A percentile compares a stretch with the other conserved stretches of the same genome.
phyloP scores from a whole-genome alignment of 2,329 filamentous ascomycete genomes.

The Talaromyces verruculosus region DNA sequence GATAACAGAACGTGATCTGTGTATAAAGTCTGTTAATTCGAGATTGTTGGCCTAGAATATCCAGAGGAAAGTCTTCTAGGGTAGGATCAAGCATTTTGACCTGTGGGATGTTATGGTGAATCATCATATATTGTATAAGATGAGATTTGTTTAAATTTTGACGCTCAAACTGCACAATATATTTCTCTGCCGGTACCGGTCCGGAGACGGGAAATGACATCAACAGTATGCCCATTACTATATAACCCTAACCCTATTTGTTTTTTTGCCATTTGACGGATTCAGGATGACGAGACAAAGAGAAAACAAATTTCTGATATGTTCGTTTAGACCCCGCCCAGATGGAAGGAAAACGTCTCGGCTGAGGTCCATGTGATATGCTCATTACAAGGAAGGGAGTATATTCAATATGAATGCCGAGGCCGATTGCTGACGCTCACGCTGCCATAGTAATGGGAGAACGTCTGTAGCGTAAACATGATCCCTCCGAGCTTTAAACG shows the following conservation, averaged over 20 bases:
- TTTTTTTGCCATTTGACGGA: too few species aligned
- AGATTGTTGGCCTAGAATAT: conserved; percentile 47
- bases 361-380: background rate
- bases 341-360: background rate
- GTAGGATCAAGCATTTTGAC: background rate
- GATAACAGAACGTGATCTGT: conserved; percentile 47
- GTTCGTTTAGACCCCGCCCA: background rate
- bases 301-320: background rate
- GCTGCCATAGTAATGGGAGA: background rate
- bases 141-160: background rate
- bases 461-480: background rate
- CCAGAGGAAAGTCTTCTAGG: conserved; percentile 29
- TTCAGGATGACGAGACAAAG: background rate
- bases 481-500: too few species aligned
- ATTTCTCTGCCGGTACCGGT: background rate
- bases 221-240: background rate
- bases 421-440: background rate
- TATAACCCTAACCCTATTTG: too few species aligned
- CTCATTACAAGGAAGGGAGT: background rate
- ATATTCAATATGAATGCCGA: background rate
- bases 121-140: background rate
- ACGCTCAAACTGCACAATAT: background rate
- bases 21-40: conserved; percentile 48
- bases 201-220: background rate
- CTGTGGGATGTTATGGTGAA: background rate